These are phyloP conservation scores for Colletotrichum lini DNA, from an alignment of 2,329 filamentous ascomycete species.

Conservation along the genomic window DNA sequence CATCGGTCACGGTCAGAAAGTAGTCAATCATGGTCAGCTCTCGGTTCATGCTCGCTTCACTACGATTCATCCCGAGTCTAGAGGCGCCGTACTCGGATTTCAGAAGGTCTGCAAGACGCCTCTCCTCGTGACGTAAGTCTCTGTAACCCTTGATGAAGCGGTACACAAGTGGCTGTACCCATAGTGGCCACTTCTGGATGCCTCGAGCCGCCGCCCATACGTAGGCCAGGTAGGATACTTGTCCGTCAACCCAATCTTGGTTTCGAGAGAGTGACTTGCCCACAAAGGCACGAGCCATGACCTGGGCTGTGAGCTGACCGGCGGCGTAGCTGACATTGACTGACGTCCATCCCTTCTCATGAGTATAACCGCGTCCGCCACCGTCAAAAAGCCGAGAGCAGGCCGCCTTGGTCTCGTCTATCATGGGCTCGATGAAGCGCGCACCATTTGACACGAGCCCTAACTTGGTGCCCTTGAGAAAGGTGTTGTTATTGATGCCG, in stretches of 20 bases:
- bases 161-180: slow-evolving; percentile 13
- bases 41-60: slow-evolving; percentile 4
- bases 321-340: slow-evolving; percentile 28
- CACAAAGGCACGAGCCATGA: slow-evolving; percentile 20
- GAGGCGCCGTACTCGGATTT: slow-evolving; percentile 1
- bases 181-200: slow-evolving; percentile 23
- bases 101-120: slow-evolving; percentile 1
- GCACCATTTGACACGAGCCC: slow-evolving; percentile 16
- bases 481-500: slow-evolving; percentile 16
- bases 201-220: slow-evolving; percentile 26
- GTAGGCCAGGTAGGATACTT: slow-evolving; percentile 28
- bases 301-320: slow-evolving; percentile 21
- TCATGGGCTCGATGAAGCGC: slow-evolving; percentile 22
- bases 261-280: slow-evolving; percentile 17
- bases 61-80: not conserved
- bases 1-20: slow-evolving; percentile 13
- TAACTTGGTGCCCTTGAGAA: slow-evolving; percentile 20
- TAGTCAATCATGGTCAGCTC: slow-evolving; percentile 23
- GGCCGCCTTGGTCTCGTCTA: slow-evolving; percentile 15
- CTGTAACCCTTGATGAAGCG: slow-evolving; percentile 21
- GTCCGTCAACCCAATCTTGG: slow-evolving; percentile 17
- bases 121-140: slow-evolving; percentile 9
- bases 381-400: slow-evolving; percentile 14
- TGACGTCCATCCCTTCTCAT: slow-evolving; percentile 12
- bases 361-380: not conserved